These are phyloP conservation scores for Diaporthe citriasiana DNA, from an alignment of 2,329 filamentous ascomycete species.

Conservation along the genomic window DNA sequence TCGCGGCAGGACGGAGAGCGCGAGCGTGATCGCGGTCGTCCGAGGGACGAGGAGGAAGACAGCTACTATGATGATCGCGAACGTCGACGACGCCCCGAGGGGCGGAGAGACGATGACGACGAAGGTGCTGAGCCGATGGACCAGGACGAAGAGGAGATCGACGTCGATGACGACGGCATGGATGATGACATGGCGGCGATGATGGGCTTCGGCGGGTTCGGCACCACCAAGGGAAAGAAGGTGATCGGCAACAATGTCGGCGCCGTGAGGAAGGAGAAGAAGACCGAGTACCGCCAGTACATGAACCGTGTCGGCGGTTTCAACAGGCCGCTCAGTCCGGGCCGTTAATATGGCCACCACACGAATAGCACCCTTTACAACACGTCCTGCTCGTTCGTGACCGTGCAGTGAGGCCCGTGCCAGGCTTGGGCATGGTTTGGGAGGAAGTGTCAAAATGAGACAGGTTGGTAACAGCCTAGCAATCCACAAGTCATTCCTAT, in stretches of 20 bases:
- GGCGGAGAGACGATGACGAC: slow-evolving; percentile 23
- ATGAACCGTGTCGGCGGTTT: slow-evolving; percentile 91
- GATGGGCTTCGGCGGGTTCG: slow-evolving; percentile 93
- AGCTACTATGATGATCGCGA: slow-evolving; percentile 42
- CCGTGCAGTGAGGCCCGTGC: background rate
- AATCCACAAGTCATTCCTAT: background rate
- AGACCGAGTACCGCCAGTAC: slow-evolving; percentile 95
- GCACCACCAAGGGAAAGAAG: slow-evolving; percentile 89
- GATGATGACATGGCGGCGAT: slow-evolving; percentile 80
- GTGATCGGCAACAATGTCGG: slow-evolving; percentile 89
- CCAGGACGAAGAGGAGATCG: slow-evolving; percentile 63
- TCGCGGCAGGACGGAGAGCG: slow-evolving; percentile 50
- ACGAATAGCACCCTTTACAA: background rate
- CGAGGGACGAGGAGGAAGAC: slow-evolving; percentile 43
- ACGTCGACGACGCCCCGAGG: slow-evolving; percentile 31
- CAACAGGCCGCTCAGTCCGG: slow-evolving; percentile 80
- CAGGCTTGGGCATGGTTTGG: background rate
- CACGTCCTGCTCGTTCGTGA: background rate
- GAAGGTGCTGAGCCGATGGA: slow-evolving; percentile 50
- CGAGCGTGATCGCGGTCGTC: slow-evolving; percentile 43
- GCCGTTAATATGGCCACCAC: slow-evolving; percentile 24
- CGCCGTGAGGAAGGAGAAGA: slow-evolving; percentile 90
- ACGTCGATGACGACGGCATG: slow-evolving; percentile 76
- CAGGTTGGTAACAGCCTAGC: slow-evolving; percentile 17
- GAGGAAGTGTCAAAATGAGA: background rate